Evolutionary conservation across 1,284 basidiomycete species (phyloP).

Genomic region (Ganoderma leucocontextum): DNA sequence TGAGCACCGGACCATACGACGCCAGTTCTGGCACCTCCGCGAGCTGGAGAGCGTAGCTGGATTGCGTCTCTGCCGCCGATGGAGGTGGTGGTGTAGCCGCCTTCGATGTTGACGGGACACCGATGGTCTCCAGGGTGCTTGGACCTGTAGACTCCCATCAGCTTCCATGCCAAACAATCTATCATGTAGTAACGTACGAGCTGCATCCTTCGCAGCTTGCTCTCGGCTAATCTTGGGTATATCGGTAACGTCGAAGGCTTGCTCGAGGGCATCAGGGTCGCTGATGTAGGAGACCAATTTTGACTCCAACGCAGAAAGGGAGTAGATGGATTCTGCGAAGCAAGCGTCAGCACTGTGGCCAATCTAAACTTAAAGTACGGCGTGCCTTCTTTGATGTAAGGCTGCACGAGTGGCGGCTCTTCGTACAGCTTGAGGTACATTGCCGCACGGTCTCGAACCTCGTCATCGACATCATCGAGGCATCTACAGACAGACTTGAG

Average conservation of each 20-base stretch:
- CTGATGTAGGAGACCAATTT: constrained; percentile 92
- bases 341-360: neutral
- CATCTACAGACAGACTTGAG: constrained; percentile 61
- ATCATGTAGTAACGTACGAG: constrained; percentile 64
- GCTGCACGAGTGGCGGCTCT: constrained; percentile 82
- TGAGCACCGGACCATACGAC: constrained; percentile 87
- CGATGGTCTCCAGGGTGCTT: constrained; percentile 84
- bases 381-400: constrained; percentile 91
- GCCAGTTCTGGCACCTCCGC: constrained; percentile 88
- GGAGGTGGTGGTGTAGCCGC: constrained; percentile 70
- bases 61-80: constrained; percentile 84
- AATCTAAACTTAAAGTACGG: constrained; percentile 7
- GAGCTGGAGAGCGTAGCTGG: constrained; percentile 88
- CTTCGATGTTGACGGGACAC: constrained; percentile 71
- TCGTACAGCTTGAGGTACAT: constrained; percentile 90
- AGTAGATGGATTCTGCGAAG: constrained; percentile 88
- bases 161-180: constrained; percentile 3
- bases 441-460: constrained; percentile 97
- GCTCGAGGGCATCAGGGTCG: constrained; percentile 70
- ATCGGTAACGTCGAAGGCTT: constrained; percentile 82
- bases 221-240: constrained; percentile 93
- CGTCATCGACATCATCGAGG: constrained; percentile 98
- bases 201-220: constrained; percentile 87
- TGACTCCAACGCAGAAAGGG: constrained; percentile 85
- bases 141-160: constrained; percentile 60